These are phyloP conservation scores for Solanum pimpinellifolium DNA, from an alignment of 257 asterid species.

Conservation along the genomic window DNA sequence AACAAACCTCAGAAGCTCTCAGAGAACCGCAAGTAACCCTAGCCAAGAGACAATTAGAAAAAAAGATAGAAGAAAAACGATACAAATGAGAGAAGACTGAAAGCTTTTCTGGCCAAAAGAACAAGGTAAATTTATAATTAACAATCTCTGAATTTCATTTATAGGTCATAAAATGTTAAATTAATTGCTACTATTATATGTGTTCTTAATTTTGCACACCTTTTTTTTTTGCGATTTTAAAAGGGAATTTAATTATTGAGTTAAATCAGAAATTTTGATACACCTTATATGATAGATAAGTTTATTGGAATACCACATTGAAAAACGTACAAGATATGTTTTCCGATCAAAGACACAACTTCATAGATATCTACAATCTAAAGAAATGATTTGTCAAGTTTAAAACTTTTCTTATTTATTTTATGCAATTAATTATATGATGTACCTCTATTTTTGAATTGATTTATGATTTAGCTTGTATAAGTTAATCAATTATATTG, in stretches of 20 bases:
- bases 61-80: background rate
- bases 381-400: background rate
- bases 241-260: background rate
- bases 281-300: background rate
- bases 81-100: background rate
- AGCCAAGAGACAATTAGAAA: background rate
- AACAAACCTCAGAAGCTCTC: background rate
- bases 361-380: background rate
- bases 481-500: background rate
- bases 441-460: background rate
- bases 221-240: background rate
- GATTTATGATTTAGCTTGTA: background rate
- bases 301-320: background rate
- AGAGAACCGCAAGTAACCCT: background rate
- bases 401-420: background rate
- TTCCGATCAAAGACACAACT: too few relatives aligned
- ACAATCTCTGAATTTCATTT: background rate
- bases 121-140: background rate
- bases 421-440: background rate
- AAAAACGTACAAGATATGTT: background rate
- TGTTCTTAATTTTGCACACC: background rate
- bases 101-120: background rate
- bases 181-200: too few relatives aligned
- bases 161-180: background rate
- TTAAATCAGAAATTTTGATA: background rate